Evolutionary conservation across 2,329 filamentous ascomycete species (phyloP).

Genomic region (Zasmidium cellare): DNA sequence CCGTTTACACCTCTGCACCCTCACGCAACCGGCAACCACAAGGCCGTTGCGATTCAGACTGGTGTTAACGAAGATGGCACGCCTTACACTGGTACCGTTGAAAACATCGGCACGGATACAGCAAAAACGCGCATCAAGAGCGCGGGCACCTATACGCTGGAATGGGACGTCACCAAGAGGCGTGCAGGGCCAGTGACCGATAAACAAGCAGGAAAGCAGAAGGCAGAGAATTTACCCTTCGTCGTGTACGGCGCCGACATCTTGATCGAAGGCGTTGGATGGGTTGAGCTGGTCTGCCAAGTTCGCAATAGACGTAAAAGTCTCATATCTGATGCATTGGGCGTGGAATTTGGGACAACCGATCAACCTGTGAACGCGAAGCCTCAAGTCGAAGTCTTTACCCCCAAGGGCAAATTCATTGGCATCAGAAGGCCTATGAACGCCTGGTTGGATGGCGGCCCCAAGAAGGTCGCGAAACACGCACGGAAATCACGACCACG

Average conservation of each 20-base stretch:
- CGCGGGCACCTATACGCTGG: slow-evolving; percentile 73
- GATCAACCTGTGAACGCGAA: slow-evolving; percentile 27
- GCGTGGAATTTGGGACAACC: slow-evolving; percentile 17
- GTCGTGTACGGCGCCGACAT: slow-evolving; percentile 79
- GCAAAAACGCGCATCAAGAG: slow-evolving; percentile 43
- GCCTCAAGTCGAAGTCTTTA: slow-evolving; percentile 82
- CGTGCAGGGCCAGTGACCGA: slow-evolving; percentile 73
- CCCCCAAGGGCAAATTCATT: slow-evolving; percentile 79
- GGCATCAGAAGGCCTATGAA: slow-evolving; percentile 67
- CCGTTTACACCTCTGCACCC: slow-evolving; percentile 76
- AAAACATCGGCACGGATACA: slow-evolving; percentile 57
- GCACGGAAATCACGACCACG: slow-evolving; percentile 60
- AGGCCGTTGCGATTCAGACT: slow-evolving; percentile 72
- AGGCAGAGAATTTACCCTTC: slow-evolving; percentile 72
- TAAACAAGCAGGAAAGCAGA: slow-evolving; percentile 59
- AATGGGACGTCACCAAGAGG: slow-evolving; percentile 79
- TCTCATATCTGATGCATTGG: slow-evolving; percentile 22
- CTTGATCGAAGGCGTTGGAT: slow-evolving; percentile 87
- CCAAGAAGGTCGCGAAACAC: slow-evolving; percentile 52
- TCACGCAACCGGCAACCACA: slow-evolving; percentile 77
- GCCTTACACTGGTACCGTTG: slow-evolving; percentile 56
- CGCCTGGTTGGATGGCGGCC: slow-evolving; percentile 62
- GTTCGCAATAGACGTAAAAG: slow-evolving; percentile 53
- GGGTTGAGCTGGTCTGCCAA: slow-evolving; percentile 86
- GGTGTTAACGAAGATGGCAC: slow-evolving; percentile 47